Evolutionary conservation across 139 green algal genomes (phyloP).

Genomic region (Ettlia oleoabundans): DNA sequence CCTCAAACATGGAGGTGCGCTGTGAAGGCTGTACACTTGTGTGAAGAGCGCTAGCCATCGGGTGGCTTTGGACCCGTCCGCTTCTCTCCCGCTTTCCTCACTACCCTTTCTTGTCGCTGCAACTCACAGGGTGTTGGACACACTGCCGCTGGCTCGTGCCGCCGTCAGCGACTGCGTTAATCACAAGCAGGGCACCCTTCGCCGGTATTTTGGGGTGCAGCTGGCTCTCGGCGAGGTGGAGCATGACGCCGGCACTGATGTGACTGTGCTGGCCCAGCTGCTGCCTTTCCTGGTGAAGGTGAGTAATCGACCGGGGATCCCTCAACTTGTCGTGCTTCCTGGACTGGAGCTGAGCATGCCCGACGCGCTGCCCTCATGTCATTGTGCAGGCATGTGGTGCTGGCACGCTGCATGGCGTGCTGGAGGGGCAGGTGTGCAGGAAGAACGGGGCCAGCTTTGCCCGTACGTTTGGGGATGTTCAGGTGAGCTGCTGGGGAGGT

Average conservation of each 20-base stretch:
- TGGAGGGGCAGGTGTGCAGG: neutral
- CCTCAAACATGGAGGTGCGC: conserved; percentile 8
- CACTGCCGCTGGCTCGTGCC: conserved; percentile 4
- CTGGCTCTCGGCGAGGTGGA: conserved; percentile 1
- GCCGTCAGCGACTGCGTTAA: neutral
- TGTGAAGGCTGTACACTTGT: too few relatives aligned
- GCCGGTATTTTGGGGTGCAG: neutral
- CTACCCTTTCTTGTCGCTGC: neutral
- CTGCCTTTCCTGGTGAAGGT: conserved; percentile 21
- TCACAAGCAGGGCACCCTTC: conserved; percentile 19
- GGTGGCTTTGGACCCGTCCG: neutral
- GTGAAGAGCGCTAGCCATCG: too few relatives aligned
- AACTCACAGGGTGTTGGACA: conserved; percentile 21
- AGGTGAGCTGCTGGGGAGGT: neutral
- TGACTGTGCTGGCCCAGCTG: conserved; percentile 20
- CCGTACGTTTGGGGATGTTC: neutral
- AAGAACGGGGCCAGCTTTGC: neutral
- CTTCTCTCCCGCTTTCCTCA: neutral
- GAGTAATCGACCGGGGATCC: neutral
- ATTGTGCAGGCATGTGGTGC: neutral
- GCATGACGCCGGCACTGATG: conserved; percentile 21
- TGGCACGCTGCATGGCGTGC: neutral
- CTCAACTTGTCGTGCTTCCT: too few relatives aligned
- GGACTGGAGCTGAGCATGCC: too few relatives aligned
- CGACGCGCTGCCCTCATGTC: too few relatives aligned